Conservation (phyloP, 371 early-diverging fungal species). For the Nosema muscidifuracis region DNA sequence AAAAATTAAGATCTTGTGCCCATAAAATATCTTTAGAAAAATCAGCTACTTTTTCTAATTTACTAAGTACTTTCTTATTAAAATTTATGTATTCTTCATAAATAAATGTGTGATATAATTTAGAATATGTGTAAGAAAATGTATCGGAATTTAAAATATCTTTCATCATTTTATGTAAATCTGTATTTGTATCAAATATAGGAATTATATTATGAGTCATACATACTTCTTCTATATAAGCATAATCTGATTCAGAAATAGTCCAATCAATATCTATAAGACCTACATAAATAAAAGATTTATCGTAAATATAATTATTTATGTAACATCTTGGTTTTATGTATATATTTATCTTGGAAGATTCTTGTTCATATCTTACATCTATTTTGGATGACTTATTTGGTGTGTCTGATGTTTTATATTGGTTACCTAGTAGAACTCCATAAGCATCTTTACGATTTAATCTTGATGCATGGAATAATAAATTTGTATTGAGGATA, state of each 20-base stretch:
- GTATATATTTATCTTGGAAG: background rate
- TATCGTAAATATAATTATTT: background rate
- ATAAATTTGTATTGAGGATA: background rate
- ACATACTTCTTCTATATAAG: background rate
- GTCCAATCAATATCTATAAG: background rate
- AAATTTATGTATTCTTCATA: background rate
- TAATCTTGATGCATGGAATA: background rate
- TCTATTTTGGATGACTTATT: conserved; percentile 6
- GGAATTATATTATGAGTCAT: background rate
- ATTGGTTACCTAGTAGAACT: background rate
- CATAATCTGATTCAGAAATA: background rate
- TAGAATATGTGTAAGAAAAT: background rate
- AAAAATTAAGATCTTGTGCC: background rate
- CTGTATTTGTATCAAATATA: background rate
- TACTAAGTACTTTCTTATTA: background rate
- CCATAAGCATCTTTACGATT: background rate
- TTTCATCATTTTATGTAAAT: background rate
- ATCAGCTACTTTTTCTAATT: background rate
- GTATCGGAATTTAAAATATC: background rate
- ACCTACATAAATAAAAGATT: background rate
- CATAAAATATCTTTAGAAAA: background rate
- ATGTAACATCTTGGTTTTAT: background rate
- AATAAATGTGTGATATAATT: background rate
- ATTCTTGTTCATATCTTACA: background rate
- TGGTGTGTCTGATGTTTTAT: background rate